A percentile compares a stretch with the other conserved stretches of the same genome.
phyloP scores from a whole-genome alignment of 768 basidiomycete species.

The Cantharellus anzutake region DNA sequence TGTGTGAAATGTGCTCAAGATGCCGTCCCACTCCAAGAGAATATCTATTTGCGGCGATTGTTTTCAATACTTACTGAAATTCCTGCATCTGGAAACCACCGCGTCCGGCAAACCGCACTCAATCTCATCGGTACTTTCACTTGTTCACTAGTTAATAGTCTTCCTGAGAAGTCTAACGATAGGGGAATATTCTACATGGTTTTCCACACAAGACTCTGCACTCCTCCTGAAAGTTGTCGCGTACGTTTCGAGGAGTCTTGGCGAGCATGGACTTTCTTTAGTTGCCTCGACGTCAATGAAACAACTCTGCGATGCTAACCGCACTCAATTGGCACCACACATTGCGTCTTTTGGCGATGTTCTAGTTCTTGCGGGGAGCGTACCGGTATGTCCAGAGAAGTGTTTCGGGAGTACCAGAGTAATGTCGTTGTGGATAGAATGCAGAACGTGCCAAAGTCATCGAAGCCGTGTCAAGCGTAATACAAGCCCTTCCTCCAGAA shows the following conservation, averaged over 20 bases:
- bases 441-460: conserved; percentile 80
- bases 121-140: conserved; percentile 44
- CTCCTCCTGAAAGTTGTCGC: conserved; percentile 43
- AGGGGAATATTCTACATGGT: conserved; percentile 71
- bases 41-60: conserved; percentile 35
- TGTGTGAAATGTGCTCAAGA: conserved; percentile 79
- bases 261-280: conserved; percentile 42
- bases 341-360: conserved; percentile 71
- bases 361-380: conserved; percentile 51
- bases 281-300: conserved; percentile 68
- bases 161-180: background rate
- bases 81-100: conserved; percentile 40
- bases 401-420: background rate
- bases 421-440: conserved; percentile 27
- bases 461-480: conserved; percentile 83
- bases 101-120: conserved; percentile 56
- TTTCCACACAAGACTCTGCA: conserved; percentile 30
- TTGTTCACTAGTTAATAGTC: background rate
- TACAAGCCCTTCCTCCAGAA: conserved; percentile 67
- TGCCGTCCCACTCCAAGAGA: conserved; percentile 46
- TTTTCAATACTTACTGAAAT: conserved; percentile 58
- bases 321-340: conserved; percentile 63
- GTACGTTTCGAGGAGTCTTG: conserved; percentile 52
- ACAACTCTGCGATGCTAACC: conserved; percentile 77
- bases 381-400: conserved; percentile 36